Base-by-base conservation (phyloP, 2,329 filamentous ascomycete species). In the Chalara sp. region DNA sequence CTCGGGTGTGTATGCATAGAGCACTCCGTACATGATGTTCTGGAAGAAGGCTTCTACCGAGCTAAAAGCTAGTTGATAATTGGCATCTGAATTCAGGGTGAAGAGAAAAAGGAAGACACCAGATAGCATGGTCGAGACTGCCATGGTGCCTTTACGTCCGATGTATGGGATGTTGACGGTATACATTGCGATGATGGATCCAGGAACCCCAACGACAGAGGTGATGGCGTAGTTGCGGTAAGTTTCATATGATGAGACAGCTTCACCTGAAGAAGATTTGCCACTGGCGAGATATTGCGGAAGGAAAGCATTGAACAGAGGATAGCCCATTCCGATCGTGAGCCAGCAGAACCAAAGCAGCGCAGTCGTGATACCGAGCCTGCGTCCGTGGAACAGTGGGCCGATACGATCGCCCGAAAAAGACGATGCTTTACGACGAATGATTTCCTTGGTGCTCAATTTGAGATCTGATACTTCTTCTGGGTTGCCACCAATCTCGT, bases 231-330 rank as follows among this genome's bases (percentile, higher is more conserved):
- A 92, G 73, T 89, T 89, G 54, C 86, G 83, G 71, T 93, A 95
- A 0, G 81, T 79, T 28, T 71, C 70, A 43, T 63, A 53, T 53
- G 67, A 64, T 4, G 74, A 72, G 49, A 76, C 61, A 32, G 55
- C 59, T 33, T 60, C 58, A 13, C 63, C 60, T 12, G 55, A 48
- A 7, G 64, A 50, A 6, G 59, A 62, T 8, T 71, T 72, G 30
- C 80, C 76, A 50, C 81, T 78, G 29, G 83, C 79, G 53, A 95
- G 80, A 63, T 93, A 93, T 59, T 93, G 87, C 0, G 89, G 89
- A n/a, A 95, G 76, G 69, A 95, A 95, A 48, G 87, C 86, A 67
- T 93, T 93, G 77, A 92, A 95, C 1, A 95, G 78, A 1, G 88
- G 89, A 63, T 92, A 95, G 3, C 84, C 88, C 81, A 95, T 86